These are phyloP conservation scores for Pseudogymnoascus sp. DNA, from an alignment of 2,329 filamentous ascomycete genomes.

Conservation along the genomic window DNA sequence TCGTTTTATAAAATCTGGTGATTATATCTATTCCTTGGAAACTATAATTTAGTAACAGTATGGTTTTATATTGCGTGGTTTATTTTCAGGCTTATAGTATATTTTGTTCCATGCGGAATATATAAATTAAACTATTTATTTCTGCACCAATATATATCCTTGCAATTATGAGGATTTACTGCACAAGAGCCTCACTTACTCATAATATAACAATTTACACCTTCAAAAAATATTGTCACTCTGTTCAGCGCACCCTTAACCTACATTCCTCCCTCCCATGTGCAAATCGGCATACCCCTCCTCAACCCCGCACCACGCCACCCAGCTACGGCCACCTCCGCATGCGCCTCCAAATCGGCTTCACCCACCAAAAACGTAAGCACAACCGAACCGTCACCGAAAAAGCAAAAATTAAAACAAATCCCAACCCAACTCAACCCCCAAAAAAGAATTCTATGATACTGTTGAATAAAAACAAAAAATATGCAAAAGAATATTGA, in stretches of 20 bases:
- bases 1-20: neutral
- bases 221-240: neutral
- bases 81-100: neutral
- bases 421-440: too few relatives aligned
- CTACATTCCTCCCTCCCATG: neutral
- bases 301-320: neutral
- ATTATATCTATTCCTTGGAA: neutral
- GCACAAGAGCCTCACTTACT: neutral
- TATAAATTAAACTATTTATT: neutral
- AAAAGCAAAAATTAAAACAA: too few relatives aligned
- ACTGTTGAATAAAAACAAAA: too few relatives aligned
- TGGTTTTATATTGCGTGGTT: too few relatives aligned
- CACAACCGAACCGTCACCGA: too few relatives aligned
- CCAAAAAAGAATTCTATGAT: too few relatives aligned
- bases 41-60: too few relatives aligned
- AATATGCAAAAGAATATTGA: too few relatives aligned
- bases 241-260: neutral
- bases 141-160: neutral
- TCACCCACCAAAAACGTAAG: too few relatives aligned
- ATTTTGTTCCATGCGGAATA: neutral
- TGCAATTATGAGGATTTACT: neutral
- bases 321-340: neutral
- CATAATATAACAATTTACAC: too few relatives aligned
- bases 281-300: neutral
- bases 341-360: neutral